Percentiles rank a stretch among this genome's conserved stretches.
phyloP scores from a whole-genome alignment of 148 eudicot species.

The Suaeda aralocaspica region DNA sequence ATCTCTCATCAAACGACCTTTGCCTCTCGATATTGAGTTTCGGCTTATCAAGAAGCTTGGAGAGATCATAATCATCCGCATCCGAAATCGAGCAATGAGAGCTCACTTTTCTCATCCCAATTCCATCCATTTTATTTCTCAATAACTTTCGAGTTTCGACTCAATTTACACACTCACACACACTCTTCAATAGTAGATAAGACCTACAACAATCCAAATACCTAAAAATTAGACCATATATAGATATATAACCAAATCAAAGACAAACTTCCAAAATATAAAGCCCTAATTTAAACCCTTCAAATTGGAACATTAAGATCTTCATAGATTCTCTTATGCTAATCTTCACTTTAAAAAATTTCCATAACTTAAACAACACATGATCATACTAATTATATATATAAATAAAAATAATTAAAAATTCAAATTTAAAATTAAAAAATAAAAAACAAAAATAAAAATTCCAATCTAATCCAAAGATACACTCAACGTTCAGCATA shows the following conservation, averaged over 20 bases:
- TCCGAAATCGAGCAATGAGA: conserved; percentile 82
- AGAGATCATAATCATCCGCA: conserved; percentile 77
- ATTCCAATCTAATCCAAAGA: neutral
- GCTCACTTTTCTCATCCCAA: conserved; percentile 70
- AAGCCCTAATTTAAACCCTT: conserved; percentile 6
- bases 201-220: conserved; percentile 15
- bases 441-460: neutral
- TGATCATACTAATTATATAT: conserved; percentile 9
- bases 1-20: conserved; percentile 95
- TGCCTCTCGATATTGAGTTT: conserved; percentile 78
- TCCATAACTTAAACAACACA: conserved; percentile 11
- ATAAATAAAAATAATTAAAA: neutral
- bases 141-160: conserved; percentile 7
- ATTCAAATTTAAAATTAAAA: neutral
- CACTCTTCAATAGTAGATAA: conserved; percentile 17
- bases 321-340: conserved; percentile 10
- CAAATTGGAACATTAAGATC: conserved; percentile 18
- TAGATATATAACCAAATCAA: conserved; percentile 6
- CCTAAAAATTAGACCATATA: neutral
- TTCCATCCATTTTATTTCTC: conserved; percentile 47
- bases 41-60: conserved; percentile 79
- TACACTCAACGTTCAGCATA: neutral
- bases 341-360: neutral
- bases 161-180: conserved; percentile 5
- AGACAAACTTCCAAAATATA: neutral